Base-by-base conservation (phyloP, 768 basidiomycete species). In the Trametes coccinea region DNA sequence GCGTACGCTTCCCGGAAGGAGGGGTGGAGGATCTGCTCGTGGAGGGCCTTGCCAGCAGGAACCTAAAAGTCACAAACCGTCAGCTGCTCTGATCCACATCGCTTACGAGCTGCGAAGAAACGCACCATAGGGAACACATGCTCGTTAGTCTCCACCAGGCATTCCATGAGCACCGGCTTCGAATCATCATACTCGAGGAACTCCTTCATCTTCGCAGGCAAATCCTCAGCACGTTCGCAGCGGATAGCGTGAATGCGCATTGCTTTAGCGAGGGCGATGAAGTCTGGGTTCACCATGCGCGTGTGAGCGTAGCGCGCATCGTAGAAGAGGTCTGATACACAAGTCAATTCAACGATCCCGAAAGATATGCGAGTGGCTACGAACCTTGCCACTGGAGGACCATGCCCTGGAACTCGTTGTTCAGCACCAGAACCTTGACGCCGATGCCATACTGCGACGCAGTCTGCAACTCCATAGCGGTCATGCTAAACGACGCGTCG, bases 341-440 rank as follows among this genome's bases (percentile, higher is more conserved):
- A n/a, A 13, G 6, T 31, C 9, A 14, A 44, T 78, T 41, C 43
- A 5, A 43, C 41, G 0, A 6, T 17, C 13, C 17, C 34, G 49
- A 31, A 47, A 5, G 27, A 43, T 16, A 30, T 17, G 48, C 22
- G 33, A 39, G 40, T 56, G 29, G 43, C 43, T 17, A 71, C 81
- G 52, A 60, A 93, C 93, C 93, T 82, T 98, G 97, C 97, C 96
- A 98, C 80, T 99, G 97, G 34, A 93, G 78, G 11, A 98, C 97
- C 97, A 99, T 99, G 56, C 97, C 97, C 75, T 97, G 95, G 83
- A 95, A 97, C 71, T 95, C 93, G 75, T 97, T 98, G 81, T 97
- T 96, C 69, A 98, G 76, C 27, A 97, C 76, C 66, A 97, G 80
- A 43, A 94, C 90, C 77, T 99, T 99, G 71, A 98, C 93, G 60